Base-by-base conservation (phyloP, 495 filamentous ascomycete species). In the Terfezia claveryi region DNA sequence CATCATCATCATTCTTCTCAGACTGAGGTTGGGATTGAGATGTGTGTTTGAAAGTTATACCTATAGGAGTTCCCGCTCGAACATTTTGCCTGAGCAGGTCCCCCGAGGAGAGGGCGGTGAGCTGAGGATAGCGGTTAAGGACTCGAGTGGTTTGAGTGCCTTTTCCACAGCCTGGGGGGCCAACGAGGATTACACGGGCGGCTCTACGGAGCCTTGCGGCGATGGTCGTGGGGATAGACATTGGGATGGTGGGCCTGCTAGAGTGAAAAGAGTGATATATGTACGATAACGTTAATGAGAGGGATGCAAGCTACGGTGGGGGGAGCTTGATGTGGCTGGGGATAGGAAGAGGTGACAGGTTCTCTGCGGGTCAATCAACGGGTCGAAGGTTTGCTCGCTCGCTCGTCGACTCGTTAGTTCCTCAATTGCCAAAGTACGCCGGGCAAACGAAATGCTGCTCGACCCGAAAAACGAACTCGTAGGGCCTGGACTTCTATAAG, bases 1-100 rank as follows among this genome's bases (percentile, higher is more conserved):
- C 49, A 37, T 37, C 37, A 8, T 27, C 10, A 37, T 17, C 2
- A 38, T 11, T 6, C 20, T 57, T 49, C 2, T 46, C 17, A 20
- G 41, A 52, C 27, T 17, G 44, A 51, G 12, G 9, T 46, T 9
- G 4, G 11, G 11, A n/a, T 7, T 20, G 12, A 50, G 37, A 16
- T 8, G 10, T 37, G 49, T 32, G 14, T 38, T 17, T 17, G 20
- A 10, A 49, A 17, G 60, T 74, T 61, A 7, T 75, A 92, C 87
- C 91, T 37, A 96, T 76, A 27, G 86, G 75, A 2, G 91, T 95
- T 62, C 78, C 78, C 38, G 78, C 79, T 66, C 87, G 80, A 59
- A 89, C 91, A 85, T 95, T 93, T 64, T 91, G 79, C 49, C 91
- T 77, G 52, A 98, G 72, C 11, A 98, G 70, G 64, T 96, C 91